These are phyloP conservation scores for Russula brevipes DNA, from an alignment of 768 basidiomycete genomes.

Conservation along the genomic window DNA sequence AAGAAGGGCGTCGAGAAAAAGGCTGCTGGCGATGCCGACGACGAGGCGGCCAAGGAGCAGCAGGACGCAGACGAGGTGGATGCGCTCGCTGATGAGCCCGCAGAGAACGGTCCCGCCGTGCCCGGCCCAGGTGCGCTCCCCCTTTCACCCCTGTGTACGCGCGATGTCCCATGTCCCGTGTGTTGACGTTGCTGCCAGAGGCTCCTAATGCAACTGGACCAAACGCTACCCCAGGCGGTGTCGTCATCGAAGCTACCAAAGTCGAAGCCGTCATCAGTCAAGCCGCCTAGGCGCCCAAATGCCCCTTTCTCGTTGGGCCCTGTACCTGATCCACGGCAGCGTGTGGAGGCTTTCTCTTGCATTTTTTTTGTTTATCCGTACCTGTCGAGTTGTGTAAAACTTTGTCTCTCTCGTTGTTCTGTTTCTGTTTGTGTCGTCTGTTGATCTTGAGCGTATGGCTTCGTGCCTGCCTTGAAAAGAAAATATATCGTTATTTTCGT, in stretches of 20 bases:
- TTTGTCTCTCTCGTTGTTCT: not conserved
- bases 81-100: conserved; percentile 22
- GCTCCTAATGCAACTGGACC: conserved; percentile 11
- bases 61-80: conserved; percentile 23
- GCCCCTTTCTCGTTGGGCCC: not conserved
- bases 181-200: conserved; percentile 4
- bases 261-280: conserved; percentile 10
- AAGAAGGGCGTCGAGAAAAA: conserved; percentile 22
- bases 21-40: not conserved
- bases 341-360: not conserved
- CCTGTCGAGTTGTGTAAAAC: conserved; percentile 9
- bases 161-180: not conserved
- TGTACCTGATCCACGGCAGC: not conserved
- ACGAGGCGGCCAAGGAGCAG: conserved; percentile 14
- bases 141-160: not conserved
- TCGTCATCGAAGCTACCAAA: conserved; percentile 10
- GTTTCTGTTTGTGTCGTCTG: not conserved
- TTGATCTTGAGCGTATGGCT: conserved; percentile 6
- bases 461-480: conserved; percentile 2
- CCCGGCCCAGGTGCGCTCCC: conserved; percentile 3
- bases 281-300: conserved; percentile 13
- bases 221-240: conserved; percentile 6
- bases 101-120: conserved; percentile 8
- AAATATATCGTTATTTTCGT: conserved; percentile 22
- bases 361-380: conserved; percentile 15